A percentile compares a stretch with the other conserved stretches of the same genome.
These are phyloP conservation scores for Aquilaria malaccensis DNA, from an alignment of 345 rosid species.

Conservation along the genomic window DNA sequence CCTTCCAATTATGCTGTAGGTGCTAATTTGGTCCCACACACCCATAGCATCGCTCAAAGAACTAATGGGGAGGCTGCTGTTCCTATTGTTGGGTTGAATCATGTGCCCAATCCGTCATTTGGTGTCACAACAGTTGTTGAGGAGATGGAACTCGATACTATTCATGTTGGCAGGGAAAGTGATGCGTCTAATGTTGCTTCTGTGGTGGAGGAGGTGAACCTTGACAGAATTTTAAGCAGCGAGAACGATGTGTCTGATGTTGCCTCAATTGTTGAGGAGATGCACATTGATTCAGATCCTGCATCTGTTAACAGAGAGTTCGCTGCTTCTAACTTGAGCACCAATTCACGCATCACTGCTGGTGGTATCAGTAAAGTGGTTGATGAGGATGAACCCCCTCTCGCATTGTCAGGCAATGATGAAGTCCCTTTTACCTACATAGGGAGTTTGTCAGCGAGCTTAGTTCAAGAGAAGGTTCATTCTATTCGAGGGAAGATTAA, in stretches of 20 bases:
- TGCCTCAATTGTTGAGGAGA: conserved; percentile 39
- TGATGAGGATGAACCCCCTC: conserved; percentile 37
- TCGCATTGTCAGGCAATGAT: conserved; percentile 33
- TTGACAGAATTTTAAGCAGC: too few species aligned
- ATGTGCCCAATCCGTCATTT: conserved; percentile 32
- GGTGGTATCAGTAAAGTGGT: too few species aligned
- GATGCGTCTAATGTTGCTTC: too few species aligned
- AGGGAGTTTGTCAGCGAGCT: conserved; percentile 69
- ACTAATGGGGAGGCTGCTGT: conserved; percentile 23
- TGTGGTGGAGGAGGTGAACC: too few species aligned
- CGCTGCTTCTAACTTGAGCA: conserved; percentile 18
- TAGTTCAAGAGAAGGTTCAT: conserved; percentile 39
- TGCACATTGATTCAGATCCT: conserved; percentile 28
- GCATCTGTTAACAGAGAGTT: conserved; percentile 14
- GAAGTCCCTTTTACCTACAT: conserved; percentile 87
- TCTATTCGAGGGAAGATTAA: conserved; percentile 66
- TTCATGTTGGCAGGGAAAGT: too few species aligned
- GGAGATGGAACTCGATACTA: conserved; percentile 35
- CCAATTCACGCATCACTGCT: background rate
- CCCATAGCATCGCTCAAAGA: conserved; percentile 25
- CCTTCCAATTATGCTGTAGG: conserved; percentile 23
- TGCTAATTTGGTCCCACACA: conserved; percentile 22
- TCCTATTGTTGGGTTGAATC: conserved; percentile 18
- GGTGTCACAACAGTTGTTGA: conserved; percentile 33
- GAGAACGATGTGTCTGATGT: conserved; percentile 11